Evolutionary conservation across 2,329 filamentous ascomycete species (phyloP).

Genomic region (Pleomassaria siparia): DNA sequence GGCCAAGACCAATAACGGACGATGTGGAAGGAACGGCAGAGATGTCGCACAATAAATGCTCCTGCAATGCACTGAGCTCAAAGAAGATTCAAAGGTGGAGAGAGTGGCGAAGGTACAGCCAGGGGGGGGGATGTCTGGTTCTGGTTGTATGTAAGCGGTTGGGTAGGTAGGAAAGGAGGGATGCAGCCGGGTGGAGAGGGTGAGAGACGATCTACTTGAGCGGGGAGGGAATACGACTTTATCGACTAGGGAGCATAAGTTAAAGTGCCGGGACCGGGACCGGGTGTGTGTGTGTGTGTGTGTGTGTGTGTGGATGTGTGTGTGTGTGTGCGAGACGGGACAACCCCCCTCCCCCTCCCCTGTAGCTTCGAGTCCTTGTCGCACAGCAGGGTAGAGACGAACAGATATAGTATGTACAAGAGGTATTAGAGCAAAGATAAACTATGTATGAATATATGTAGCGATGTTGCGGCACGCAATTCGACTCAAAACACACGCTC

Average conservation of each 20-base stretch:
- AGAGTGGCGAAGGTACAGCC: slow-evolving; percentile 12
- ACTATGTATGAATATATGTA: slow-evolving; percentile 37
- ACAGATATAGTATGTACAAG: slow-evolving; percentile 27
- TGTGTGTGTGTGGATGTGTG: too few species aligned
- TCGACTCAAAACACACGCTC: slow-evolving; percentile 30
- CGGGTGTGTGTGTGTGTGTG: too few species aligned
- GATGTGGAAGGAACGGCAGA: slow-evolving; percentile 25
- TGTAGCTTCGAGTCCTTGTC: slow-evolving; percentile 23
- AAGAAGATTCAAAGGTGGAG: slow-evolving; percentile 5
- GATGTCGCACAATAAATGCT: slow-evolving; percentile 18
- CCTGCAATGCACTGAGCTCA: slow-evolving; percentile 8
- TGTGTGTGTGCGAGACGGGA: slow-evolving; percentile 19
- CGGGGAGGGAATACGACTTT: slow-evolving; percentile 38
- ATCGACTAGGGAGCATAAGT: slow-evolving; percentile 33
- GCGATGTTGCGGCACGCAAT: slow-evolving; percentile 32
- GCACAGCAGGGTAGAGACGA: slow-evolving; percentile 34
- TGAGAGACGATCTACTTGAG: slow-evolving; percentile 36
- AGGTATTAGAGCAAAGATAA: too few species aligned
- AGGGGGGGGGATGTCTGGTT: slow-evolving; percentile 9
- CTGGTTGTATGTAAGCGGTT: slow-evolving; percentile 10
- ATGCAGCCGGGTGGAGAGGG: slow-evolving; percentile 24
- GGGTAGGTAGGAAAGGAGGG: slow-evolving; percentile 20
- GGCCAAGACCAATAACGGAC: slow-evolving; percentile 29
- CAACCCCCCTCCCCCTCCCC: too few species aligned
- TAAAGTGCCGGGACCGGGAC: slow-evolving; percentile 35